Conservation (phyloP, 345 rosid species). For the Rhodomyrtus tomentosa region DNA sequence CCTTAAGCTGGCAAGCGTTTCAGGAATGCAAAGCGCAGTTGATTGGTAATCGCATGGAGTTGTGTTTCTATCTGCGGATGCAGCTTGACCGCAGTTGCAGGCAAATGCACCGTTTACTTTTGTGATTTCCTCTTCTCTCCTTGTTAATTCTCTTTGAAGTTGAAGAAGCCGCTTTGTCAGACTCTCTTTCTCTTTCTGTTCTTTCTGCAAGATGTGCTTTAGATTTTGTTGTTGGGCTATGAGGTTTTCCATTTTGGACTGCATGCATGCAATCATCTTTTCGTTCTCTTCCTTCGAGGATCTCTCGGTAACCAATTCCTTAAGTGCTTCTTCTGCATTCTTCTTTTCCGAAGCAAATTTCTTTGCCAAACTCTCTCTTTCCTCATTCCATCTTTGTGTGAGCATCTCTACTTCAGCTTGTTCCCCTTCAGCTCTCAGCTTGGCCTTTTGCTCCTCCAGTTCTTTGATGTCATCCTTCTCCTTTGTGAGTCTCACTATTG, state of each 20-base stretch:
- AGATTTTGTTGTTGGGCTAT: conserved; percentile 31
- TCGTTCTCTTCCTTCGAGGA: conserved; percentile 50
- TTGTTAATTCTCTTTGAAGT: conserved; percentile 35
- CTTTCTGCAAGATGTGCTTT: conserved; percentile 33
- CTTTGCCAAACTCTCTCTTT: conserved; percentile 40
- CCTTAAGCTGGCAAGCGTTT: conserved; percentile 2
- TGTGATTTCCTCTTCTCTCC: conserved; percentile 35
- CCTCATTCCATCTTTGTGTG: conserved; percentile 37
- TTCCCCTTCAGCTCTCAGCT: conserved; percentile 14
- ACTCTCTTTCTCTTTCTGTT: conserved; percentile 50
- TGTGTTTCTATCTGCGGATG: background rate
- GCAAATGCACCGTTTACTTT: background rate
- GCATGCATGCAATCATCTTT: conserved; percentile 23
- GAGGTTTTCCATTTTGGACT: conserved; percentile 39
- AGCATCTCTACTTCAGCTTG: conserved; percentile 25
- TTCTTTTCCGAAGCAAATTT: conserved; percentile 28
- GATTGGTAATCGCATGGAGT: background rate
- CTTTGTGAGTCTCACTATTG: conserved; percentile 21
- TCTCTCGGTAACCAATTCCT: conserved; percentile 33
- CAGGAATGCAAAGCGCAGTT: background rate
- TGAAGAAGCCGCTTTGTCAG: conserved; percentile 39
- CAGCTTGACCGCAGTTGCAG: background rate
- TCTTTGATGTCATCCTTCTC: conserved; percentile 21
- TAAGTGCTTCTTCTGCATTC: conserved; percentile 34
- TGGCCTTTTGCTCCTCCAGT: conserved; percentile 7